phyloP scores from a whole-genome alignment of 495 filamentous ascomycete species.

The Neurospora tetraspora region DNA sequence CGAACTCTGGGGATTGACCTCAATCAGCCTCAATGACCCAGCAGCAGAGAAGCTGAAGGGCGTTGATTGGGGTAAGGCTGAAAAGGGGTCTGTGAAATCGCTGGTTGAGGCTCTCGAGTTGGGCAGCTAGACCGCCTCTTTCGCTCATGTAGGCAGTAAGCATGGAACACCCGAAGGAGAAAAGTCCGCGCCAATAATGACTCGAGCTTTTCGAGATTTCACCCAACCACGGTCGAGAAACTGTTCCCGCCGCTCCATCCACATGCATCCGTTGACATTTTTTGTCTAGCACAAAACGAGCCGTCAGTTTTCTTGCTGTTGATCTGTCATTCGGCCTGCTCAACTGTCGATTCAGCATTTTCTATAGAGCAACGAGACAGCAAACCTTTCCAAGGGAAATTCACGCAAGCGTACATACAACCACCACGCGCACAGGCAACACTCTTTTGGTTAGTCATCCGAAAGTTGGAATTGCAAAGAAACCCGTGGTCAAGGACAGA shows the following conservation, averaged over 20 bases:
- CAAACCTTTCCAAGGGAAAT: not conserved
- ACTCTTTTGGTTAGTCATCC: not conserved
- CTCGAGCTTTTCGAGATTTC: not conserved
- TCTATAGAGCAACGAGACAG: not conserved
- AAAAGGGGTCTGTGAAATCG: slow-evolving; percentile 22
- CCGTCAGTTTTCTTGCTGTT: not conserved
- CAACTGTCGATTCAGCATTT: not conserved
- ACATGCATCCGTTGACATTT: not conserved
- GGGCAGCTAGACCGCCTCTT: slow-evolving; percentile 5
- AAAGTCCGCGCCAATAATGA: slow-evolving; percentile 2
- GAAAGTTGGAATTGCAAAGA: not conserved
- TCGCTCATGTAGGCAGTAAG: slow-evolving; percentile 1
- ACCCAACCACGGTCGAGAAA: not conserved
- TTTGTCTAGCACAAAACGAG: not conserved
- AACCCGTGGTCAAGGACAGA: not conserved
- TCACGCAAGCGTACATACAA: not conserved
- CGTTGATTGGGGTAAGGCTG: slow-evolving; percentile 33
- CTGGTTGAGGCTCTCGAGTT: slow-evolving; percentile 26
- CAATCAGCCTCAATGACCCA: slow-evolving; percentile 3
- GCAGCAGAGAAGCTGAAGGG: slow-evolving; percentile 20
- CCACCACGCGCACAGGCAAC: not conserved
- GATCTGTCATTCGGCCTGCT: not conserved
- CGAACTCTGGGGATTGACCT: slow-evolving; percentile 32
- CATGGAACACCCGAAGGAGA: not conserved
- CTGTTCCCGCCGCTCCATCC: not conserved